Evolutionary conservation across 2,329 filamentous ascomycete genomes (phyloP), one percentile per base, ranked within the genome.

Genomic region (Microcera coccophila): DNA sequence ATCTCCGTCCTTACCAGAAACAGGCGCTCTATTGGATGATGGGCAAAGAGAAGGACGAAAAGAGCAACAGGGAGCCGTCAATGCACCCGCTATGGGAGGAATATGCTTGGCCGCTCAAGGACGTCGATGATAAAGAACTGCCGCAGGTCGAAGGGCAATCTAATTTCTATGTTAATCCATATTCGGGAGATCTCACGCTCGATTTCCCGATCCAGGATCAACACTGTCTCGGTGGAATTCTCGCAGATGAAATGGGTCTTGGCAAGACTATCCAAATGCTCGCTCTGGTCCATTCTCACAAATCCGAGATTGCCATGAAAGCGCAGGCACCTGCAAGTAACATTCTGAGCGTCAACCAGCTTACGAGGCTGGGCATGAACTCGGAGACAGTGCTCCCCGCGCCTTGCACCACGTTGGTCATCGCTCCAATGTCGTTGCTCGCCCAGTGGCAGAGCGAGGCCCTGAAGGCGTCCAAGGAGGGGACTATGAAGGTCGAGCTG

Each of bases 211-310:
- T 82, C 3, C 93, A 98, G 61, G 89, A 97, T 58, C 93, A 97
- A 60, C 88, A 94, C 61, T 98, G 93, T 54, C 73, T 95, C 0
- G 93, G 93, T 34, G 93, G 93, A 5, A 87, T 98, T 44, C 71
- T 98, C 32, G 93, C 93, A 8, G 93, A 98, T 58, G 87, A 97
- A 66, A 98, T 98, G 93, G 93, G 93, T 36, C 73, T 98, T 2
- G 93, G 93, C 24, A 98, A 98, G 70, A 98, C 93, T 0, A 97
- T 98, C 40, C 91, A 98, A 61, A 97, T 98, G 90, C 79, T 98
- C 48, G 93, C 89, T 66, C 71, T 98, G 38, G 79, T 98, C 4
- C 93, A 98, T 62, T 81, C 87, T 0, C 87, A 97, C 62, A 81
- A 79, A 48, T 84, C 81, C 3, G 74, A 84, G 17, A 60, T 72